Evolutionary conservation across 495 filamentous ascomycete species (phyloP).

Genomic region (Talaromyces nanjingensis): DNA sequence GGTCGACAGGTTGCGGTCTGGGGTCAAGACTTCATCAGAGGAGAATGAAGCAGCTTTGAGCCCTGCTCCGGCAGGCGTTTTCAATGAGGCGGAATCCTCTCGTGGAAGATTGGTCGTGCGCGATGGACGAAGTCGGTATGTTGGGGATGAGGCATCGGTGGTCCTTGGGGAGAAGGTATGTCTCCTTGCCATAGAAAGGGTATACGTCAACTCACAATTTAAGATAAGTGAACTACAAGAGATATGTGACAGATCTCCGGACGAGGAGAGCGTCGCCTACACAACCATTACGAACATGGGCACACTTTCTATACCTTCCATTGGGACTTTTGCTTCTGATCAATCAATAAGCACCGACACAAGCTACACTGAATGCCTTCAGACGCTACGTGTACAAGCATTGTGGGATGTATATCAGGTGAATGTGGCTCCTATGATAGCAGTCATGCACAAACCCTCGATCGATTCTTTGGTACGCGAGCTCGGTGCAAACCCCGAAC

Average conservation of each 20-base stretch:
- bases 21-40: background rate
- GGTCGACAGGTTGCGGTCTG: constrained; percentile 32
- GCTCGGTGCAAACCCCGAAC: constrained; percentile 31
- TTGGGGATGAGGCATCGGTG: constrained; percentile 47
- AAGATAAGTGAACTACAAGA: too few relatives aligned
- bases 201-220: too few relatives aligned
- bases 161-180: constrained; percentile 60
- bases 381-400: constrained; percentile 23
- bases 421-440: constrained; percentile 58
- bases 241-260: too few relatives aligned
- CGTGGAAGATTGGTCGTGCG: constrained; percentile 63
- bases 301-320: background rate
- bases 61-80: too few relatives aligned
- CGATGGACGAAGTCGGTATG: constrained; percentile 63
- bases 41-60: constrained; percentile 17
- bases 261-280: too few relatives aligned
- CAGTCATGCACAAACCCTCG: constrained; percentile 52
- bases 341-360: background rate
- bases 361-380: background rate
- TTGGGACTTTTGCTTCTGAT: background rate
- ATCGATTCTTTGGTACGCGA: constrained; percentile 29
- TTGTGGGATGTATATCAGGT: constrained; percentile 56
- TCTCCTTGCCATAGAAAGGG: too few relatives aligned
- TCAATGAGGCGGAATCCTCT: constrained; percentile 12
- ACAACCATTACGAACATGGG: background rate